Evolutionary conservation across 2,329 filamentous ascomycete species (phyloP).

Genomic region (Sporothrix sp.): DNA sequence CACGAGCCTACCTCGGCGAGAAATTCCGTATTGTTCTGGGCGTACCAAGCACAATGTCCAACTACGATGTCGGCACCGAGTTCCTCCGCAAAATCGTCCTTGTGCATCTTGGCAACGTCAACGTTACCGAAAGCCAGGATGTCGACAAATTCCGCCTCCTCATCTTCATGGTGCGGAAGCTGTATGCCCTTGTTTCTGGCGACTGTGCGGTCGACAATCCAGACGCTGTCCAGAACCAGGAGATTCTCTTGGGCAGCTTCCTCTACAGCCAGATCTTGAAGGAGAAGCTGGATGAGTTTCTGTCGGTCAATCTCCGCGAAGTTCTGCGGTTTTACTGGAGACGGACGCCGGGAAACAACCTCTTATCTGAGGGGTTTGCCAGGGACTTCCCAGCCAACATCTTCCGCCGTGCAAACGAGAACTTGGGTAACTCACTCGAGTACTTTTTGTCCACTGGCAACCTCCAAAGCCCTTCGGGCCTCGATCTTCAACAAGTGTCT

Average conservation of each 20-base stretch:
- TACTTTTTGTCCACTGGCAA: constrained; percentile 98
- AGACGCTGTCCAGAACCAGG: constrained; percentile 92
- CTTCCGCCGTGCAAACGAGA: constrained; percentile 74
- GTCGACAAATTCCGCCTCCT: constrained; percentile 89
- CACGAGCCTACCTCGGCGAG: constrained; percentile 74
- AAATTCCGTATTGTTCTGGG: constrained; percentile 86
- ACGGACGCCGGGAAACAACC: constrained; percentile 53
- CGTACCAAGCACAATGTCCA: constrained; percentile 70
- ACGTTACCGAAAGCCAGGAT: constrained; percentile 77
- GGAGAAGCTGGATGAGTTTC: constrained; percentile 83
- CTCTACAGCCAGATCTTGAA: constrained; percentile 94
- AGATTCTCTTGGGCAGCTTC: constrained; percentile 86
- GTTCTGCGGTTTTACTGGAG: constrained; percentile 49
- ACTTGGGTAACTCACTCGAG: constrained; percentile 75
- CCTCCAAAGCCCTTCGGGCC: constrained; percentile 76
- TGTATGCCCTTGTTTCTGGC: constrained; percentile 85
- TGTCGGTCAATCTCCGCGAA: constrained; percentile 45
- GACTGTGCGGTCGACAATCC: constrained; percentile 93
- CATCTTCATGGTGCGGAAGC: constrained; percentile 90
- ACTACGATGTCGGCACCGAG: constrained; percentile 84
- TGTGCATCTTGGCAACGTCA: constrained; percentile 77
- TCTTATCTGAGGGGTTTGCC: constrained; percentile 66
- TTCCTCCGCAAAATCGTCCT: constrained; percentile 85
- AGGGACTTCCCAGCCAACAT: constrained; percentile 72
- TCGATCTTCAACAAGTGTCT: constrained; percentile 89